phyloP scores from a whole-genome alignment of 2,329 filamentous ascomycete genomes.

The Coleophoma eucalyptorum region DNA sequence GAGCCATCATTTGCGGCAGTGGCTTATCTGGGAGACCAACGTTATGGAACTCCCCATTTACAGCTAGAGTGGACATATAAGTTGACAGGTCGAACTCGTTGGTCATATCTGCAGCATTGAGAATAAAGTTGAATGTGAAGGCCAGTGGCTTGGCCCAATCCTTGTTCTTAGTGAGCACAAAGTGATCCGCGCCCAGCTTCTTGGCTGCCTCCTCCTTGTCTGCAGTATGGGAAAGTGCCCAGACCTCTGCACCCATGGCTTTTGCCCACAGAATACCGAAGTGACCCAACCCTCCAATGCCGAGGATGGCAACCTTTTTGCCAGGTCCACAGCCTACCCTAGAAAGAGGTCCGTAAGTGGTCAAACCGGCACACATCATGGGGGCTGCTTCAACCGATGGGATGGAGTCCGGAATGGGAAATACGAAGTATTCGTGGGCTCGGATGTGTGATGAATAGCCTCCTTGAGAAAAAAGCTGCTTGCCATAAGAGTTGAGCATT shows the following conservation, averaged over 20 bases:
- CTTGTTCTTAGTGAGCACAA: slow-evolving; percentile 46
- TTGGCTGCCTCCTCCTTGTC: slow-evolving; percentile 54
- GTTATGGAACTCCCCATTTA: slow-evolving; percentile 53
- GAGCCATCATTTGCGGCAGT: slow-evolving; percentile 36
- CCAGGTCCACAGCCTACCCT: slow-evolving; percentile 38
- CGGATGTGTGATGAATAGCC: slow-evolving; percentile 36
- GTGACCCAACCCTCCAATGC: slow-evolving; percentile 71
- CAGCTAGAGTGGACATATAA: slow-evolving; percentile 47
- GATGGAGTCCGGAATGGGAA: slow-evolving; percentile 50
- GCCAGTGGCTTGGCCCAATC: slow-evolving; percentile 54
- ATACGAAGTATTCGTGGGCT: slow-evolving; percentile 52
- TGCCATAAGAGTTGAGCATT: slow-evolving; percentile 17
- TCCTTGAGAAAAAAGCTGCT: slow-evolving; percentile 19
- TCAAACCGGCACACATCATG: slow-evolving; percentile 75
- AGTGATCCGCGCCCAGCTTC: slow-evolving; percentile 55
- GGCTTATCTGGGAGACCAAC: slow-evolving; percentile 52
- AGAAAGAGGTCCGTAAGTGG: slow-evolving; percentile 47
- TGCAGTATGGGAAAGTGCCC: slow-evolving; percentile 57
- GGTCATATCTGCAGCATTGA: slow-evolving; percentile 46
- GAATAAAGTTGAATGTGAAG: slow-evolving; percentile 46
- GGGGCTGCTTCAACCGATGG: slow-evolving; percentile 51
- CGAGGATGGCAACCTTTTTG: slow-evolving; percentile 66
- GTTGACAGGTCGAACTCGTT: slow-evolving; percentile 49
- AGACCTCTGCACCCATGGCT: slow-evolving; percentile 64
- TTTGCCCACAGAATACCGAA: slow-evolving; percentile 67